Percentiles rank a stretch among this genome's conserved stretches.
Evolutionary conservation across 257 asterid genomes (phyloP).

Genomic region (Solanum piurae): DNA sequence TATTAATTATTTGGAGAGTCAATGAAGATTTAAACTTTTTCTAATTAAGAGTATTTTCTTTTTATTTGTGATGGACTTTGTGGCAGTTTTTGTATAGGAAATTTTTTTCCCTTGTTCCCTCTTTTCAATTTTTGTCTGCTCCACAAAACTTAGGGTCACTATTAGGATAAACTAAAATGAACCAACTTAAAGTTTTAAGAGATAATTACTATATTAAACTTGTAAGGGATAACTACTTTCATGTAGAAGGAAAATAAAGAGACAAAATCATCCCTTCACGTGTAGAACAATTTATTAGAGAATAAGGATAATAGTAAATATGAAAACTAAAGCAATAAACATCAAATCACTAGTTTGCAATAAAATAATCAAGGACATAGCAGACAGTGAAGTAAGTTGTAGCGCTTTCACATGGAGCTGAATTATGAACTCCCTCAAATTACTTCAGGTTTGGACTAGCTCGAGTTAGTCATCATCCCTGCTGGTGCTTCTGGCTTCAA

Average conservation of each 20-base stretch:
- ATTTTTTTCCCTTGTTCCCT: no score
- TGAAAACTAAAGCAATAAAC: neutral
- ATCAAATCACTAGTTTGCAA: neutral
- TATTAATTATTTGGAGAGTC: no score
- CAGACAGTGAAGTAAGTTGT: neutral
- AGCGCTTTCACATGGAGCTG: neutral
- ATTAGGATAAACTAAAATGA: no score
- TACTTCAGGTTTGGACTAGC: neutral
- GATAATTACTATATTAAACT: neutral
- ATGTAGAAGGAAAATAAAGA: neutral
- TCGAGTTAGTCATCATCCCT: neutral
- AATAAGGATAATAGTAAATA: neutral
- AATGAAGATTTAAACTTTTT: no score
- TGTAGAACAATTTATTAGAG: neutral
- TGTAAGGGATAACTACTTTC: neutral
- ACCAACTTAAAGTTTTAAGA: neutral
- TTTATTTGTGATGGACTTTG: no score
- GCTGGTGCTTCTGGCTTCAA: neutral
- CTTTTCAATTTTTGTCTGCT: no score
- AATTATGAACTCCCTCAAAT: neutral
- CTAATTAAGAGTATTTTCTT: no score
- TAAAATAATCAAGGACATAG: neutral
- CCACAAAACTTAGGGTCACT: no score
- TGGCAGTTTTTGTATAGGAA: no score
- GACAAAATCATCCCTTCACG: neutral